phyloP scores from a whole-genome alignment of 306 rosid genomes.

The Vigna hirtella region DNA sequence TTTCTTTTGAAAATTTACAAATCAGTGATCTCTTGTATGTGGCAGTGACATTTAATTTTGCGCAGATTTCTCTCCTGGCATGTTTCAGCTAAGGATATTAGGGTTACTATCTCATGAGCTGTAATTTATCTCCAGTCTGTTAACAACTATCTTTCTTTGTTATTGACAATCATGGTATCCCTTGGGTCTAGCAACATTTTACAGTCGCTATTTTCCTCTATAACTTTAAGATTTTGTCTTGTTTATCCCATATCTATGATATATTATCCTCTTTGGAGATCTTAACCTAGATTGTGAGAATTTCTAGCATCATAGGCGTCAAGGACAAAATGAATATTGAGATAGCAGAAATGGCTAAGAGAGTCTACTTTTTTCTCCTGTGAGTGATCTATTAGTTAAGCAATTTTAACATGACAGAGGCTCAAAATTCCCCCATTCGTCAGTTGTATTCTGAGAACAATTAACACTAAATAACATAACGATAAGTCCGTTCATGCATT shows the following conservation, averaged over 20 bases:
- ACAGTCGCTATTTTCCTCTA: not conserved
- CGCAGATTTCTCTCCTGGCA: not conserved
- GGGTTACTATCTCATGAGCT: not conserved
- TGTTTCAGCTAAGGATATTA: not conserved
- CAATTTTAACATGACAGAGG: conserved; percentile 2
- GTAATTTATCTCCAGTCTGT: not conserved
- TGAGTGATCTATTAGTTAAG: conserved; percentile 10
- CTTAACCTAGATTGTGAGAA: not conserved
- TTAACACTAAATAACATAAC: not conserved
- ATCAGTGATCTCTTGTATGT: conserved; percentile 3
- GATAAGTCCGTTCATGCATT: not conserved
- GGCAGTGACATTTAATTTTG: conserved; percentile 23
- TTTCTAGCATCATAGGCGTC: conserved; percentile 1
- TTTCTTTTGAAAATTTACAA: not conserved
- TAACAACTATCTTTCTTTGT: not conserved
- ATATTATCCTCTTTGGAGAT: not conserved
- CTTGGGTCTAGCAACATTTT: conserved; percentile 20
- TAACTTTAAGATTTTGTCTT: not conserved
- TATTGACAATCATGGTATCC: not conserved
- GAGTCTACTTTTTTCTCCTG: not conserved
- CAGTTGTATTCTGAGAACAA: conserved; percentile 16
- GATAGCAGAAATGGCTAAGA: not conserved
- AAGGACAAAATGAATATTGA: conserved; percentile 10
- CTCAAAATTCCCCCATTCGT: conserved; percentile 27
- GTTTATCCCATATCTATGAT: not conserved